Evolutionary conservation across 176 grass and related monocot species (phyloP).

Genomic region (Puya raimondii): DNA sequence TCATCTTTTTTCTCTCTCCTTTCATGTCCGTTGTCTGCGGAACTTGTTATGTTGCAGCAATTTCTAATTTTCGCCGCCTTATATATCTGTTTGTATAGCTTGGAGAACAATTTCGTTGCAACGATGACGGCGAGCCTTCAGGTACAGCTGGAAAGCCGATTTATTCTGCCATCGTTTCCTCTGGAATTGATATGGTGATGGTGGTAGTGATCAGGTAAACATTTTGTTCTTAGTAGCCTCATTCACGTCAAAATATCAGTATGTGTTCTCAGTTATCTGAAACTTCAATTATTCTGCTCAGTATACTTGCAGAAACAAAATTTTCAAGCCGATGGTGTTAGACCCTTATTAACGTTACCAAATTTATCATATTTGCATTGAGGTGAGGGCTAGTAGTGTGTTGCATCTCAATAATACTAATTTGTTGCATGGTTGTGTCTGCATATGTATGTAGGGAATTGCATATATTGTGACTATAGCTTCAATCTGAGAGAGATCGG

Average conservation of each 20-base stretch:
- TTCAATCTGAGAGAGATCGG: background rate
- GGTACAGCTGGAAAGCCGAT: conserved; percentile 92
- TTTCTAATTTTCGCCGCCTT: background rate
- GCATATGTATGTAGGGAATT: background rate
- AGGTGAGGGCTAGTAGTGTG: background rate
- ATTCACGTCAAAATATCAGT: background rate
- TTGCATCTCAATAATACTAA: background rate
- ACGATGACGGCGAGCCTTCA: conserved; percentile 88
- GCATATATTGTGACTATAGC: background rate
- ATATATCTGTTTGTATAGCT: conserved; percentile 34
- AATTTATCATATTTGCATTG: background rate
- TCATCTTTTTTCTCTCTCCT: background rate
- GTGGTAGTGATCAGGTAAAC: conserved; percentile 78
- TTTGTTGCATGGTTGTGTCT: background rate
- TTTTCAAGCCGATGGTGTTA: background rate
- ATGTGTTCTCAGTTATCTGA: background rate
- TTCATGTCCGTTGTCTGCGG: background rate
- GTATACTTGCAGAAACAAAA: background rate
- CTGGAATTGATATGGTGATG: conserved; percentile 81
- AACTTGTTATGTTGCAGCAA: background rate
- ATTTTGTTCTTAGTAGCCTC: background rate
- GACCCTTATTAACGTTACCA: background rate
- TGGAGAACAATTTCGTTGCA: conserved; percentile 73
- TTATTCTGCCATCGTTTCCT: conserved; percentile 90
- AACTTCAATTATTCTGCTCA: background rate